These are phyloP conservation scores for Juglanconis sp. DNA, from an alignment of 2,329 filamentous ascomycete species.

Conservation along the genomic window DNA sequence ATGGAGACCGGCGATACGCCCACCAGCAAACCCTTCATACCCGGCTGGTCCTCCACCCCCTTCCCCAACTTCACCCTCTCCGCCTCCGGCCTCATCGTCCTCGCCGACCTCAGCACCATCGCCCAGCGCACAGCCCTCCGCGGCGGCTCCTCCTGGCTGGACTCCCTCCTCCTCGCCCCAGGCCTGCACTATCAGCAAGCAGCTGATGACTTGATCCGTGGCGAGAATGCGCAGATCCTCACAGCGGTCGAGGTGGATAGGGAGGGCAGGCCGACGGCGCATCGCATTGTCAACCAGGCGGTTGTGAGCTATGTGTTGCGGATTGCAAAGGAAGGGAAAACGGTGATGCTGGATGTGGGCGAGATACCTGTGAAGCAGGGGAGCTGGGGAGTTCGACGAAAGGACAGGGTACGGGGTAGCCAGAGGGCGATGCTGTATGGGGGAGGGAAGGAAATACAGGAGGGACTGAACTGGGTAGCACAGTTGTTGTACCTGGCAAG, in stretches of 20 bases:
- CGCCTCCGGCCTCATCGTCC: slow-evolving; percentile 31
- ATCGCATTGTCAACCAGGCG: slow-evolving; percentile 46
- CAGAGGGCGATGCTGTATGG: slow-evolving; percentile 22
- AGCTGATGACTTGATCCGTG: slow-evolving; percentile 46
- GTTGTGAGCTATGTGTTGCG: slow-evolving; percentile 53
- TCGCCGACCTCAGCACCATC: slow-evolving; percentile 57
- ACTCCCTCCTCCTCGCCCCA: slow-evolving; percentile 55
- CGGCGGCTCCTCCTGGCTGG: slow-evolving; percentile 54
- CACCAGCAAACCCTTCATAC: slow-evolving; percentile 1
- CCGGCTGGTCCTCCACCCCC: slow-evolving; percentile 40
- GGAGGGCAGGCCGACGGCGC: slow-evolving; percentile 28
- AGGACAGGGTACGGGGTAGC: slow-evolving; percentile 16
- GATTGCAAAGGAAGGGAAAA: slow-evolving; percentile 52
- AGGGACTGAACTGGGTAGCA: slow-evolving; percentile 37
- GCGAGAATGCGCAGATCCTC: slow-evolving; percentile 39
- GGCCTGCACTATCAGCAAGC: slow-evolving; percentile 60
- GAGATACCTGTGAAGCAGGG: slow-evolving; percentile 42
- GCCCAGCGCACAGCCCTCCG: slow-evolving; percentile 53
- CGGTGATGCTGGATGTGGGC: slow-evolving; percentile 56
- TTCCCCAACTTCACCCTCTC: slow-evolving; percentile 33
- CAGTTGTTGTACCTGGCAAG: slow-evolving; percentile 46
- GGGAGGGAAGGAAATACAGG: slow-evolving; percentile 28
- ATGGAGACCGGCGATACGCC: not conserved
- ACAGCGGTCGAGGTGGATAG: slow-evolving; percentile 33
- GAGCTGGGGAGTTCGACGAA: slow-evolving; percentile 27